These are phyloP conservation scores for Rhizopus sp. DNA, from an alignment of 371 early-diverging fungal genomes.

Conservation along the genomic window DNA sequence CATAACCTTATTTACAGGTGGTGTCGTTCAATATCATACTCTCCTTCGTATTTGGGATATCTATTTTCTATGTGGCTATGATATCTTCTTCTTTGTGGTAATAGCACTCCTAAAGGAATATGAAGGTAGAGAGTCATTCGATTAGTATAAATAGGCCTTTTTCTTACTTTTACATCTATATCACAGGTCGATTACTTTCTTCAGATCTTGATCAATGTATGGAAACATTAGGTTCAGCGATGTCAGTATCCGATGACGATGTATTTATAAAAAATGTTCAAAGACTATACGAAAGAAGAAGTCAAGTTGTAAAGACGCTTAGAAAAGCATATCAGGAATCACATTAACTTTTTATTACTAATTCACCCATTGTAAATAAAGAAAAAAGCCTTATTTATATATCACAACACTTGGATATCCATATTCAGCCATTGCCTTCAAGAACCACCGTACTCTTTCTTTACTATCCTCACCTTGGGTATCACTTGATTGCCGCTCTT, in stretches of 20 bases:
- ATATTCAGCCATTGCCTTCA: too few relatives aligned
- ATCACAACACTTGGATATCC: too few relatives aligned
- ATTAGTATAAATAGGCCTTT: neutral
- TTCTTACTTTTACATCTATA: neutral
- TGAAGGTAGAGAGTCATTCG: conserved; percentile 47
- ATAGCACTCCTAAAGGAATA: conserved; percentile 54
- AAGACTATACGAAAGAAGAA: conserved; percentile 35
- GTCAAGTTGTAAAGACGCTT: conserved; percentile 11
- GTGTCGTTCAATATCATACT: conserved; percentile 59
- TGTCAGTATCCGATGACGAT: conserved; percentile 59
- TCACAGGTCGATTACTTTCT: conserved; percentile 37
- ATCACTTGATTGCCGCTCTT: too few relatives aligned
- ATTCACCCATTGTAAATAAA: too few relatives aligned
- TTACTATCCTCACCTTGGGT: too few relatives aligned
- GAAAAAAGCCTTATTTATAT: too few relatives aligned
- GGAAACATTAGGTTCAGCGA: conserved; percentile 51
- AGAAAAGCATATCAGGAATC: conserved; percentile 23
- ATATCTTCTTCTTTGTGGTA: conserved; percentile 61
- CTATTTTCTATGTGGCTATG: conserved; percentile 58
- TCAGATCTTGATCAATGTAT: conserved; percentile 57
- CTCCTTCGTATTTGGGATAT: conserved; percentile 66
- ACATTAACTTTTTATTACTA: neutral
- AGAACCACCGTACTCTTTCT: too few relatives aligned
- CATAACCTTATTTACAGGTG: conserved; percentile 63
- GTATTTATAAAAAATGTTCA: conserved; percentile 43